Conservation (phyloP, 2,329 filamentous ascomycete species). For the Orbilia brochopaga region DNA sequence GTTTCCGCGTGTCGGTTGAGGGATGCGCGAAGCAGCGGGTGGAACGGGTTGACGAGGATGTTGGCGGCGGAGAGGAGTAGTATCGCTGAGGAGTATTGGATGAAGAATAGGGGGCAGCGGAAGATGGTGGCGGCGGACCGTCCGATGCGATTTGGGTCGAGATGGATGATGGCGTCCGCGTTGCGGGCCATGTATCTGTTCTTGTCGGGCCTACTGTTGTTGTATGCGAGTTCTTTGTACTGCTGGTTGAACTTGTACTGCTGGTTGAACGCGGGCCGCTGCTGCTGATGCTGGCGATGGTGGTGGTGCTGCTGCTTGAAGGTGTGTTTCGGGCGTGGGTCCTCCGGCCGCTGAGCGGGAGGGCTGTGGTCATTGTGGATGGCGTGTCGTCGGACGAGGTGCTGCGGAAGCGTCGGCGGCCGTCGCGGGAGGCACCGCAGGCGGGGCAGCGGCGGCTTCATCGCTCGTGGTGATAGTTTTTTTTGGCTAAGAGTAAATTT, state of each 20-base stretch:
- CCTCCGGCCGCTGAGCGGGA: background rate
- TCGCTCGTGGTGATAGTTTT: background rate
- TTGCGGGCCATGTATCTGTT: background rate
- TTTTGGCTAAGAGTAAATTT: background rate
- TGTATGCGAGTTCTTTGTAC: background rate
- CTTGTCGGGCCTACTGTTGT: background rate
- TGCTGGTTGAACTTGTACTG: background rate
- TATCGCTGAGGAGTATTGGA: conserved; percentile 42
- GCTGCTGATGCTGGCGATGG: background rate
- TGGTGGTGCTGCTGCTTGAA: background rate
- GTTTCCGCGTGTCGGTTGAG: conserved; percentile 35
- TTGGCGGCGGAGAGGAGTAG: conserved; percentile 33
- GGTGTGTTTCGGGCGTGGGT: background rate
- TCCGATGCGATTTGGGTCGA: background rate
- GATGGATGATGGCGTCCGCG: background rate
- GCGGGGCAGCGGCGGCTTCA: background rate
- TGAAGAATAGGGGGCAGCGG: conserved; percentile 16
- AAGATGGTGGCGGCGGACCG: conserved; percentile 25
- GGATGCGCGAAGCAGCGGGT: conserved; percentile 37
- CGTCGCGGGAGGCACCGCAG: background rate
- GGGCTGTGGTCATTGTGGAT: background rate
- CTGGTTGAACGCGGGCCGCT: background rate
- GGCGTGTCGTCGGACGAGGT: background rate
- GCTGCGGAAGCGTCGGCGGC: background rate
- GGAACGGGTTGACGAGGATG: conserved; percentile 45